A percentile compares a stretch with the other conserved stretches of the same genome.
Conservation (phyloP, 2,329 filamentous ascomycete genomes). For the Colletotrichum trifolii region DNA sequence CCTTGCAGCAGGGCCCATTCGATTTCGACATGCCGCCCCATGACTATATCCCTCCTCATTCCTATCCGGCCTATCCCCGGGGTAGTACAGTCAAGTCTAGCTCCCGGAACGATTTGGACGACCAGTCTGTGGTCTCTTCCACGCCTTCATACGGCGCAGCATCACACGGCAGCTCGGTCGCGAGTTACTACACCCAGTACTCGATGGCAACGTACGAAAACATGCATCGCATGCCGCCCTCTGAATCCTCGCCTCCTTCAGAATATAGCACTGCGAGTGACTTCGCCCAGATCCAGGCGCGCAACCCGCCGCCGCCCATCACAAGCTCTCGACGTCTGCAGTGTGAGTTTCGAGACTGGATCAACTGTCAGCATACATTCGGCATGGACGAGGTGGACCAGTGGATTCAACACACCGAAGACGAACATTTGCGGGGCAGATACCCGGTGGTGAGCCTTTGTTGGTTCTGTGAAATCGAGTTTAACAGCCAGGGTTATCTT, state of each 20-base stretch:
- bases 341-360: conserved; percentile 57
- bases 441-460: conserved; percentile 55
- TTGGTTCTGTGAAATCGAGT: conserved; percentile 61
- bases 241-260: conserved; percentile 40
- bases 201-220: neutral
- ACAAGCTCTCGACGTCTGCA: conserved; percentile 44
- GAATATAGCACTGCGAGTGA: conserved; percentile 32
- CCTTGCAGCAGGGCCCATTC: no score
- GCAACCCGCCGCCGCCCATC: neutral
- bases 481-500: conserved; percentile 41
- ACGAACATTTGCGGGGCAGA: conserved; percentile 47
- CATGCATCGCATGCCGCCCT: conserved; percentile 21
- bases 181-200: conserved; percentile 13
- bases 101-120: no score
- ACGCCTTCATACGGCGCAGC: neutral
- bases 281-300: neutral
- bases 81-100: no score
- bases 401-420: conserved; percentile 60
- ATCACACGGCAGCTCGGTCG: no score
- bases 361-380: conserved; percentile 52
- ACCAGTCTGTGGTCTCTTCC: conserved; percentile 12
- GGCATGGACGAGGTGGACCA: conserved; percentile 46
- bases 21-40: no score
- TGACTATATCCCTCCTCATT: no score
- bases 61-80: no score